phyloP scores from a whole-genome alignment of 371 early-diverging fungal genomes.

The Enterospora canceri region DNA sequence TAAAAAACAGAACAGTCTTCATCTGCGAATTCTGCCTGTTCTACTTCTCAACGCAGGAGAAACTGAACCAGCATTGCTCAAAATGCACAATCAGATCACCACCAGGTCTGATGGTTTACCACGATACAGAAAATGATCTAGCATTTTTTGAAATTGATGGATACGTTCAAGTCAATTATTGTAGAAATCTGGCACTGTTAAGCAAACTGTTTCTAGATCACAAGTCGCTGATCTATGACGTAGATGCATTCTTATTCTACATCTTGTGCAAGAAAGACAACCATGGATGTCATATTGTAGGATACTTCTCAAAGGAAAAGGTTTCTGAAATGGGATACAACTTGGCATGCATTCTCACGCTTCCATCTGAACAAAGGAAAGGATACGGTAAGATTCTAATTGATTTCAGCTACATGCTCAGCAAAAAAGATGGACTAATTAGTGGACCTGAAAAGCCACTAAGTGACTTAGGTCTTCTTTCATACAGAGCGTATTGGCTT shows the following conservation, averaged over 20 bases:
- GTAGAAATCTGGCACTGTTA: constrained; percentile 84
- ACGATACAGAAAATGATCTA: constrained; percentile 63
- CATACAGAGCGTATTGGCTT: constrained; percentile 58
- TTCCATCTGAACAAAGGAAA: constrained; percentile 88
- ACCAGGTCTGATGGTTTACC: constrained; percentile 93
- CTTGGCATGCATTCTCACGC: constrained; percentile 93
- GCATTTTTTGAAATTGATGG: constrained; percentile 83
- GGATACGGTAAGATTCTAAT: constrained; percentile 92
- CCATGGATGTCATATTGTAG: constrained; percentile 74
- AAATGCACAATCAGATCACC: constrained; percentile 74
- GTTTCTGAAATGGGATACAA: constrained; percentile 77
- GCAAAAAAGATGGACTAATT: constrained; percentile 76
- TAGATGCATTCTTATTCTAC: constrained; percentile 94
- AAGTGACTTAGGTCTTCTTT: constrained; percentile 82
- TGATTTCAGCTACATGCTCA: constrained; percentile 80
- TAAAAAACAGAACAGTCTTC: constrained; percentile 65
- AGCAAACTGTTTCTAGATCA: constrained; percentile 96
- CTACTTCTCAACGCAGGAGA: constrained; percentile 65
- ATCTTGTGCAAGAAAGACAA: constrained; percentile 65
- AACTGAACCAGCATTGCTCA: constrained; percentile 60
- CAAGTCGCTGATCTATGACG: constrained; percentile 96
- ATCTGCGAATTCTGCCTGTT: constrained; percentile 91
- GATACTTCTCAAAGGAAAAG: constrained; percentile 98
- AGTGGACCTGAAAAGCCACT: constrained; percentile 95
- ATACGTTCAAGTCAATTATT: constrained; percentile 70